Base-by-base conservation (phyloP, 2,329 filamentous ascomycete genomes). In the Arthrobotrys sinensis region DNA sequence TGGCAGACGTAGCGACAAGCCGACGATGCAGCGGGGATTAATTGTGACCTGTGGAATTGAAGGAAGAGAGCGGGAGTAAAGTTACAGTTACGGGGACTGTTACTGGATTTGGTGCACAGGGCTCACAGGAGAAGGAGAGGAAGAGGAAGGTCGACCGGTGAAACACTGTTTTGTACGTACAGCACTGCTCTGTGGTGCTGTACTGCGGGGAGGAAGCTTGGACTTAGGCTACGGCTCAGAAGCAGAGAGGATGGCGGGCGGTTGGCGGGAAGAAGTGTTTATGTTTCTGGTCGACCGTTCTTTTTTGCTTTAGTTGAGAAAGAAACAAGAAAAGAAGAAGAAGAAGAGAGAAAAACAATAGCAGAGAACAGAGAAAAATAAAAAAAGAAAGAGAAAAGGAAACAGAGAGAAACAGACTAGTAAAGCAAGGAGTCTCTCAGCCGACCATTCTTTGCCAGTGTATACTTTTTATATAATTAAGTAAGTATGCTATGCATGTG, bases 61-160 rank as follows among this genome's bases (percentile, higher is more conserved):
- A 7, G 32, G 16, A 28, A 40, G 67, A 71, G 66, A 46, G 68
- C 60, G 62, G 62, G 43, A 66, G 10, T 48, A n/a, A 55, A 55
- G 16, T 45, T 45, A 6, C 12, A 10, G 40, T 45, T 53, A 45
- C 24, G 2, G 24, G 24, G 24, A 28, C 24, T 28, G 32, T 52
- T 34, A 48, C 43, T 24, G 36, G 11, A 36, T 32, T 52, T 24
- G 16, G 48, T 32, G 46, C 50, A 53, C 24, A 55, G 36, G 24
- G 40, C 50, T 28, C 24, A 19, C 24, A 45, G 55, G 40, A 24
- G 52, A 57, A 57, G 46, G 71, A 57, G 55, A 70, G 72, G 60
- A 71, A 63, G 48, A 68, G 72, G 65, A 63, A 66, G 65, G 53
- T 65, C 57, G 65, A 52, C 53, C 53, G 46, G 53, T 46, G 65